Percentiles rank a stretch among this genome's conserved stretches.
phyloP scores from a whole-genome alignment of 768 basidiomycete species.

The Pulveroboletus sp. region DNA sequence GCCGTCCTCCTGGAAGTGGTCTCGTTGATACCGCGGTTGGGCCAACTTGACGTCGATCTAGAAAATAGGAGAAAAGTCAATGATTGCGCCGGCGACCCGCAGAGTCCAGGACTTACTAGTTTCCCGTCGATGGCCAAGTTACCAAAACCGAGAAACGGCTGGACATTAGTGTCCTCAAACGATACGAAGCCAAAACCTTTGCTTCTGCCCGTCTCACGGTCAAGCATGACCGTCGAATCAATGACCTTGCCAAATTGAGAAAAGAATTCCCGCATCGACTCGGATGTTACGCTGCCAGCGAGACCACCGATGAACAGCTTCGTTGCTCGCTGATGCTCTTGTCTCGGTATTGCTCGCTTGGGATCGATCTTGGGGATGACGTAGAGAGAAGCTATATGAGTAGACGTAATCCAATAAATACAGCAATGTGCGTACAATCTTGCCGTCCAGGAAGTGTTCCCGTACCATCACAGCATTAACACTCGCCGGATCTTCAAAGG shows the following conservation, averaged over 20 bases:
- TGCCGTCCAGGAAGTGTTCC: constrained; percentile 94
- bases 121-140: constrained; percentile 94
- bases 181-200: constrained; percentile 99
- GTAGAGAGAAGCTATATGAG: constrained; percentile 20
- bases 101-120: constrained; percentile 54
- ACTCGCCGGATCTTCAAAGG: constrained; percentile 88
- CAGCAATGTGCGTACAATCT: constrained; percentile 68
- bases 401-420: constrained; percentile 9
- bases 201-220: constrained; percentile 89
- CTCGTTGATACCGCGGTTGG: constrained; percentile 81
- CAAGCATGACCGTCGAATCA: constrained; percentile 98
- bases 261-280: constrained; percentile 91
- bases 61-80: constrained; percentile 1
- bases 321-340: constrained; percentile 89
- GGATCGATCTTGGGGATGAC: constrained; percentile 79
- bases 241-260: constrained; percentile 92
- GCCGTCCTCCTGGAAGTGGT: constrained; percentile 52
- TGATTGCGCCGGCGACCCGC: neutral
- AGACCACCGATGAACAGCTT: constrained; percentile 97
- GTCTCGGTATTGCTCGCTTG: constrained; percentile 96
- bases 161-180: constrained; percentile 87
- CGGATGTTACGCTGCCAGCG: constrained; percentile 87
- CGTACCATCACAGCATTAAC: constrained; percentile 96
- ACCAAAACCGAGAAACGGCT: constrained; percentile 82
- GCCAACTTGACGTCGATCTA: constrained; percentile 98